Percentiles rank a stretch among this genome's conserved stretches.
Evolutionary conservation across 1,284 basidiomycete genomes (phyloP).

Genomic region (Neonothopanus nambi): DNA sequence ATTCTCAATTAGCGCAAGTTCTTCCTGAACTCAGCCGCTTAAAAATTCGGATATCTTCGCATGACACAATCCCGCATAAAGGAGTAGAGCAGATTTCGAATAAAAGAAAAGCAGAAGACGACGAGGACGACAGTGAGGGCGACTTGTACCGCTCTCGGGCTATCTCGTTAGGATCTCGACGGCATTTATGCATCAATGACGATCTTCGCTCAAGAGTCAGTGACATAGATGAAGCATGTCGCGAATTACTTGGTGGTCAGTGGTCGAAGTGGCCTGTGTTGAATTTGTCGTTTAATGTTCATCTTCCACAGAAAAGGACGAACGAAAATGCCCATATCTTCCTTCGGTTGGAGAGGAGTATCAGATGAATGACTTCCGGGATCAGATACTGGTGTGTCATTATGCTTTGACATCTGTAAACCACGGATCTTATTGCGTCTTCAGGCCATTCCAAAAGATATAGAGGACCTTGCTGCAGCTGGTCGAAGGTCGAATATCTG

Average conservation of each 20-base stretch:
- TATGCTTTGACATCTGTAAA: background rate
- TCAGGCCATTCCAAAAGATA: conserved; percentile 87
- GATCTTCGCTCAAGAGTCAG: conserved; percentile 63
- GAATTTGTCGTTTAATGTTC: background rate
- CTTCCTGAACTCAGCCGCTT: conserved; percentile 84
- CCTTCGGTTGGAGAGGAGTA: conserved; percentile 76
- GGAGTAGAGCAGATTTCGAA: conserved; percentile 9
- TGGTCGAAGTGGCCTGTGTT: background rate
- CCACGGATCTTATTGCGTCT: background rate
- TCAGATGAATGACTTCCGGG: conserved; percentile 83
- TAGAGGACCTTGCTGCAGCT: conserved; percentile 85
- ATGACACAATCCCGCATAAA: background rate
- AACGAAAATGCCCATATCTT: conserved; percentile 76
- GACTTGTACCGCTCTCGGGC: conserved; percentile 46
- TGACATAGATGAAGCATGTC: conserved; percentile 92
- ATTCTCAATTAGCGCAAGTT: conserved; percentile 92
- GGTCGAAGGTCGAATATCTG: conserved; percentile 75
- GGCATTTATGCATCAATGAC: conserved; percentile 93
- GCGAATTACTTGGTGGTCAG: conserved; percentile 82
- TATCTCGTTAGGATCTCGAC: conserved; percentile 88
- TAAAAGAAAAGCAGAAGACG: conserved; percentile 31
- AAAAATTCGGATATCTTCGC: conserved; percentile 31
- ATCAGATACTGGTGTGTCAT: conserved; percentile 79
- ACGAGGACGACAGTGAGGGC: conserved; percentile 20
- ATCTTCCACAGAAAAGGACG: conserved; percentile 51